A percentile compares a stretch with the other conserved stretches of the same genome.
phyloP scores from a whole-genome alignment of 345 rosid species.

The Melaleuca alternifolia region DNA sequence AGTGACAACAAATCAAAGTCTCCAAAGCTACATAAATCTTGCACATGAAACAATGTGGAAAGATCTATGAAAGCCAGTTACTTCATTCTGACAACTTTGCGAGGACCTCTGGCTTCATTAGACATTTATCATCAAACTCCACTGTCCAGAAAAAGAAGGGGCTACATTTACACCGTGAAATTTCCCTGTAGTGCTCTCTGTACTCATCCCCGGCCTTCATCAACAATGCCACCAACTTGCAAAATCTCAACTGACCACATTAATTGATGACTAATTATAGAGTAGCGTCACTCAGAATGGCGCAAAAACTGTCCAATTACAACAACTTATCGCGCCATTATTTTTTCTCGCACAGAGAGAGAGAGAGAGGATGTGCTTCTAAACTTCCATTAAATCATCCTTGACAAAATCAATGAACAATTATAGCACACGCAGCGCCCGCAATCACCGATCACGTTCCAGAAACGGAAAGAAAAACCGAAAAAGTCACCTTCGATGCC shows the following conservation, averaged over 20 bases:
- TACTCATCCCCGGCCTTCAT: background rate
- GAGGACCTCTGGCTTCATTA: background rate
- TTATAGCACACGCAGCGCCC: background rate
- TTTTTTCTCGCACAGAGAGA: background rate
- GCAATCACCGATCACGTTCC: background rate
- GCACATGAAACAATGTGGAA: background rate
- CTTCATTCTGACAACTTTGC: background rate
- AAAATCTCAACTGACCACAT: background rate
- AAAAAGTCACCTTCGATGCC: conserved; percentile 55
- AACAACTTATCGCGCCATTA: background rate
- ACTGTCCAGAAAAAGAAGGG: background rate
- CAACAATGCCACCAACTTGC: background rate
- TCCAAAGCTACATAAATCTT: background rate
- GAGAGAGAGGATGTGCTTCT: background rate
- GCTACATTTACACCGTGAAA: background rate
- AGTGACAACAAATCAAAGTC: background rate
- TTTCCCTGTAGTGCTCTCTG: background rate
- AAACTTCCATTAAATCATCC: background rate
- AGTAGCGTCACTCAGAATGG: background rate
- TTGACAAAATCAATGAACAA: background rate
- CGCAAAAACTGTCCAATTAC: background rate
- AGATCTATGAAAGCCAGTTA: background rate
- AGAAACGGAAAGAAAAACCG: background rate
- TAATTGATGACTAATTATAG: background rate
- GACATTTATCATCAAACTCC: background rate